These are phyloP conservation scores for Alternaria metachromatica DNA, from an alignment of 2,329 filamentous ascomycete species.

Conservation along the genomic window DNA sequence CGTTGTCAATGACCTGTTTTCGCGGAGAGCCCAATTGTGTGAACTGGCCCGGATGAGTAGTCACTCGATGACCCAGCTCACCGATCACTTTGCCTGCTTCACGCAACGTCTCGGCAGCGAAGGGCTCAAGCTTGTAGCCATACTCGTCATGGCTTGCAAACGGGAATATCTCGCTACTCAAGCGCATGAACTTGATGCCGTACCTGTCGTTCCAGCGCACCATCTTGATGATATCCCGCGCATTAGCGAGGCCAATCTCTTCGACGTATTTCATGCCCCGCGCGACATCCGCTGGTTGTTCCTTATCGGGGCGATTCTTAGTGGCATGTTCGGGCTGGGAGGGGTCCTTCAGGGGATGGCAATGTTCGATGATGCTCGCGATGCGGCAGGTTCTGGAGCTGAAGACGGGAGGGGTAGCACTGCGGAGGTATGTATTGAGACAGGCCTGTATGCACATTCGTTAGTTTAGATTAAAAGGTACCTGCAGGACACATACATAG, in stretches of 20 bases:
- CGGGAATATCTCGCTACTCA: constrained; percentile 96
- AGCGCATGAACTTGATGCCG: constrained; percentile 87
- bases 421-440: constrained; percentile 87
- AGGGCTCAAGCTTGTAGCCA: constrained; percentile 83
- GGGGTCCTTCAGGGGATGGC: constrained; percentile 79
- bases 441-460: constrained; percentile 67
- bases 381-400: constrained; percentile 91
- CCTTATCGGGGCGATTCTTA: constrained; percentile 84
- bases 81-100: constrained; percentile 79
- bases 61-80: constrained; percentile 81
- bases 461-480: constrained; percentile 24
- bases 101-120: constrained; percentile 78
- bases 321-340: constrained; percentile 78
- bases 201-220: constrained; percentile 91
- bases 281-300: constrained; percentile 68
- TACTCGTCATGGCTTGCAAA: constrained; percentile 89
- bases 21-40: constrained; percentile 89
- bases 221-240: constrained; percentile 83
- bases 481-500: constrained; percentile 67
- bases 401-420: constrained; percentile 83
- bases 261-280: constrained; percentile 78
- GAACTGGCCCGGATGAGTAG: constrained; percentile 87
- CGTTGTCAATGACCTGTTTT: constrained; percentile 74
- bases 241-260: constrained; percentile 79
- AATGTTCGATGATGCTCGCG: constrained; percentile 85